These are phyloP conservation scores for Leccinum fibrillosum DNA, from an alignment of 768 basidiomycete species.

Conservation along the genomic window DNA sequence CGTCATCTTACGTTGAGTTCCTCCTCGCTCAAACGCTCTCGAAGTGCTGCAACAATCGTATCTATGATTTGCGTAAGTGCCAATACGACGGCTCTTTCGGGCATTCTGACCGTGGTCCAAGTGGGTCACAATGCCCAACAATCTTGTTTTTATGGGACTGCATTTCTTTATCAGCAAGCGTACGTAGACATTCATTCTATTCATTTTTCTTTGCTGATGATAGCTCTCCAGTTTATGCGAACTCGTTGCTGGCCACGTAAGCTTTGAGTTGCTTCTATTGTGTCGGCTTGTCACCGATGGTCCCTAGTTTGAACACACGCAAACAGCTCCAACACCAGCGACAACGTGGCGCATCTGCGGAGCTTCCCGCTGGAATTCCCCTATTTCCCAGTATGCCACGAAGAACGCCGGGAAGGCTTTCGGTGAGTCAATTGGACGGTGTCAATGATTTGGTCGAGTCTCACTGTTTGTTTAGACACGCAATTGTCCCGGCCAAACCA, in stretches of 20 bases:
- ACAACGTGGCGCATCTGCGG: constrained; percentile 28
- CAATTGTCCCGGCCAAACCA: constrained; percentile 10
- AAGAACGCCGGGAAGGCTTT: constrained; percentile 1
- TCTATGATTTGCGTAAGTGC: constrained; percentile 42
- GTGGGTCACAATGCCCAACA: constrained; percentile 48
- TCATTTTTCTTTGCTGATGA: neutral
- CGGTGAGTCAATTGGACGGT: constrained; percentile 10
- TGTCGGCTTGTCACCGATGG: neutral
- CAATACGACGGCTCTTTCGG: neutral
- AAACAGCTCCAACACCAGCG: constrained; percentile 31
- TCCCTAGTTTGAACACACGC: constrained; percentile 36
- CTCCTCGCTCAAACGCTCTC: neutral
- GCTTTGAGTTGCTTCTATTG: neutral
- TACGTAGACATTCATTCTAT: constrained; percentile 18
- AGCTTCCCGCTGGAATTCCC: constrained; percentile 25
- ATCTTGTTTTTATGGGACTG: constrained; percentile 51
- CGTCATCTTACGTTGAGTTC: neutral
- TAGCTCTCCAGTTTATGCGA: constrained; percentile 42
- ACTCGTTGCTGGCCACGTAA: constrained; percentile 46
- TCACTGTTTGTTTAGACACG: constrained; percentile 7
- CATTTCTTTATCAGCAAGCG: constrained; percentile 54
- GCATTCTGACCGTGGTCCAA: constrained; percentile 1
- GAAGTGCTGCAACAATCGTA: constrained; percentile 39
- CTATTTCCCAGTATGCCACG: constrained; percentile 22
- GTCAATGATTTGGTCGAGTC: neutral